Conservation (phyloP, 176 grass and related monocot genomes). For the Eragrostis nindensis region DNA sequence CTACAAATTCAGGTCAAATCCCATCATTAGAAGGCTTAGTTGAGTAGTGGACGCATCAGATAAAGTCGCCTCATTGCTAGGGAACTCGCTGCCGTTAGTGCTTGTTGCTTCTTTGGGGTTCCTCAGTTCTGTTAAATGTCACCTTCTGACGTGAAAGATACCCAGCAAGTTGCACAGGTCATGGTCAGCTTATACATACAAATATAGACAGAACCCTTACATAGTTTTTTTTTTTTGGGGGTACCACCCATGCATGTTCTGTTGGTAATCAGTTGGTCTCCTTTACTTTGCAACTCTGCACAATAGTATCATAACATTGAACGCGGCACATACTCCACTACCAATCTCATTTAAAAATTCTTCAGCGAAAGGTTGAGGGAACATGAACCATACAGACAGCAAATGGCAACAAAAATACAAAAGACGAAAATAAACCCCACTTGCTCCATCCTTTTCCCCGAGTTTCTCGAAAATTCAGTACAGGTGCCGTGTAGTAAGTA, state of each 20-base stretch:
- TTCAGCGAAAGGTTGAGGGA: neutral
- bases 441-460: conserved; percentile 42
- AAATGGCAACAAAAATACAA: neutral
- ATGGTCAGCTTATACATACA: conserved; percentile 23
- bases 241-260: too few relatives aligned
- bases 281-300: conserved; percentile 18
- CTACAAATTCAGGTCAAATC: conserved; percentile 21
- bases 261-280: conserved; percentile 14
- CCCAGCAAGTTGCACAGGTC: conserved; percentile 42
- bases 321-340: neutral
- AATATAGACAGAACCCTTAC: neutral
- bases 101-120: conserved; percentile 34
- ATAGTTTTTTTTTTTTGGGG: too few relatives aligned
- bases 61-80: conserved; percentile 30
- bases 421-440: conserved; percentile 51
- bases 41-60: conserved; percentile 28
- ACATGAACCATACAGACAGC: conserved; percentile 5
- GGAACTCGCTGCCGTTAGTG: conserved; percentile 13
- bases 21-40: neutral
- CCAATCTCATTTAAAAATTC: conserved; percentile 9
- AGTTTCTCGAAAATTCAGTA: conserved; percentile 32
- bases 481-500: neutral
- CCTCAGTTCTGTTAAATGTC: conserved; percentile 61
- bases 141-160: conserved; percentile 48
- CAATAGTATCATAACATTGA: neutral